A percentile compares a stretch with the other conserved stretches of the same genome.
phyloP scores from a whole-genome alignment of 257 asterid genomes.

The Buddleja alternifolia region DNA sequence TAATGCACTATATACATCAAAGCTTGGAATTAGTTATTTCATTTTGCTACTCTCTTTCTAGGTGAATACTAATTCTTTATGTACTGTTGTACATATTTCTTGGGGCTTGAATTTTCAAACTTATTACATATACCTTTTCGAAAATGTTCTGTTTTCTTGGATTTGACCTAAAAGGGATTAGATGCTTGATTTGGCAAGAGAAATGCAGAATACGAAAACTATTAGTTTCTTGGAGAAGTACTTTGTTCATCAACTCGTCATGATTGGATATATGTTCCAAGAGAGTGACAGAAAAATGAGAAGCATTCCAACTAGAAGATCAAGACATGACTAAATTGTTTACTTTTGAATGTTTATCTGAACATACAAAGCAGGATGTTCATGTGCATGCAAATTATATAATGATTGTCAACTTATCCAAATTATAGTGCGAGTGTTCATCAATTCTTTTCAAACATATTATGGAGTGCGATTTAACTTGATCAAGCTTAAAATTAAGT shows the following conservation, averaged over 20 bases:
- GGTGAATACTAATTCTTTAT: neutral
- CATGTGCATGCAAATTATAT: neutral
- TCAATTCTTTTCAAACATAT: neutral
- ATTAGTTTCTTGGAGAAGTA: neutral
- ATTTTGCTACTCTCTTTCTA: neutral
- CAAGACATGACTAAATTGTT: neutral
- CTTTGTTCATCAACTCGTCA: neutral
- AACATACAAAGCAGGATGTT: neutral
- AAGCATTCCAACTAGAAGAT: neutral
- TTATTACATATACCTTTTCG: neutral
- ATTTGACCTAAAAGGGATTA: neutral
- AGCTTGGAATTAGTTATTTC: neutral
- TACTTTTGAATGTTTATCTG: neutral
- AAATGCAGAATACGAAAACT: neutral
- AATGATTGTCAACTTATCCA: neutral
- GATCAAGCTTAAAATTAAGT: no score
- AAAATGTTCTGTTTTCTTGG: neutral
- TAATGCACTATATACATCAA: no score
- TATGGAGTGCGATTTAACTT: no score
- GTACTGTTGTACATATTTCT: no score
- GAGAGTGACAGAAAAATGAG: neutral
- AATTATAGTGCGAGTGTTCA: neutral
- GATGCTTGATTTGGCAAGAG: conserved; percentile 5
- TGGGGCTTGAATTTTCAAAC: neutral
- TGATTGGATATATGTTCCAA: no score